A percentile compares a stretch with the other conserved stretches of the same genome.
Evolutionary conservation across 805 yeast genomes (phyloP).

Genomic region (Pichia insulana): DNA sequence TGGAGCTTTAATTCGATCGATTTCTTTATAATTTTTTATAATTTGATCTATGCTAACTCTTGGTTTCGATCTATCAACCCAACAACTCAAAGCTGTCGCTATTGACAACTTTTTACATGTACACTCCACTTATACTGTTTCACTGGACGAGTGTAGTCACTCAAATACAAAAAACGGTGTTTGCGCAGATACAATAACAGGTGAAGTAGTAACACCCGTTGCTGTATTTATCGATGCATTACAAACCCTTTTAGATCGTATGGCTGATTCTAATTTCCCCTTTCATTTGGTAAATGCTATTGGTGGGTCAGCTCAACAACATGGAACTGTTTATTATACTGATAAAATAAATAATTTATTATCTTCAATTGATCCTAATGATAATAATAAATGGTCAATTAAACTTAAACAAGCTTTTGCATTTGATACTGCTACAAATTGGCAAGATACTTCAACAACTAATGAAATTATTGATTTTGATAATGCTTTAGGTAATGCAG

Average conservation of each 20-base stretch:
- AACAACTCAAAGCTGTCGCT: slow-evolving; percentile 72
- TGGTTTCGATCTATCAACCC: slow-evolving; percentile 87
- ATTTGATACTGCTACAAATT: slow-evolving; percentile 66
- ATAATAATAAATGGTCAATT: slow-evolving; percentile 28
- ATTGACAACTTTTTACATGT: slow-evolving; percentile 41
- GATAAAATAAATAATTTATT: slow-evolving; percentile 36
- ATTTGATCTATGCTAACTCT: slow-evolving; percentile 27
- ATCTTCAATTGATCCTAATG: slow-evolving; percentile 21
- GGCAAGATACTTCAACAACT: slow-evolving; percentile 92
- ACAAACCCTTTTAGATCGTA: slow-evolving; percentile 48
- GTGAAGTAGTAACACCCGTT: slow-evolving; percentile 71
- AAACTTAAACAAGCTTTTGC: slow-evolving; percentile 47
- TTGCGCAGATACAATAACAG: slow-evolving; percentile 25
- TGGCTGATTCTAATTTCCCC: slow-evolving; percentile 45
- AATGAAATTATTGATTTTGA: slow-evolving; percentile 59
- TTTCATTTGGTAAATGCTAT: slow-evolving; percentile 54
- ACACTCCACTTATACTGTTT: slow-evolving; percentile 51
- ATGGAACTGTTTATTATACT: slow-evolving; percentile 83
- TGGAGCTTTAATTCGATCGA: slow-evolving; percentile 4
- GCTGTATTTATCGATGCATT: slow-evolving; percentile 86
- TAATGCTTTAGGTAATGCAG: slow-evolving; percentile 49
- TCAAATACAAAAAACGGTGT: too few relatives aligned
- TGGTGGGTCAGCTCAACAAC: slow-evolving; percentile 87
- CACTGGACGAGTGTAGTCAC: slow-evolving; percentile 47
- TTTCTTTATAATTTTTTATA: slow-evolving; percentile 29